Conservation (phyloP, 306 rosid genomes). For the Lithocarpus polystachyus region DNA sequence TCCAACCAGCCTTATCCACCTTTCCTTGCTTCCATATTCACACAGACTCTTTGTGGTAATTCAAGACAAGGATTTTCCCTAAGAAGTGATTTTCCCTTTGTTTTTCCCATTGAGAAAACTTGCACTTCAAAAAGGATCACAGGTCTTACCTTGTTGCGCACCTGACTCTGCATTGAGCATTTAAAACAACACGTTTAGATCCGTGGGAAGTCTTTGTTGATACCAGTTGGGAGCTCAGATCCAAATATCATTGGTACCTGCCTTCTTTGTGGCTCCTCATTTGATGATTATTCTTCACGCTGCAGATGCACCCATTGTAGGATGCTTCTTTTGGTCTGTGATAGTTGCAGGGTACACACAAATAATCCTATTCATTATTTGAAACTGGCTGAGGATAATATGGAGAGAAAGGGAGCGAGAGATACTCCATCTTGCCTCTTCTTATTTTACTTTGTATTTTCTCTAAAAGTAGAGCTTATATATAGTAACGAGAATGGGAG, state of each 20-base stretch:
- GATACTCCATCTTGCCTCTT: no score
- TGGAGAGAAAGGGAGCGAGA: no score
- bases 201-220: background rate
- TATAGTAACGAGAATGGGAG: no score
- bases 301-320: conserved; percentile 74
- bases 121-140: background rate
- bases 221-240: conserved; percentile 86
- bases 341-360: conserved; percentile 67
- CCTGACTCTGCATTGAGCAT: no score
- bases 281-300: conserved; percentile 87
- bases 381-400: background rate
- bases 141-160: no score
- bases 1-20: no score
- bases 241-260: conserved; percentile 58
- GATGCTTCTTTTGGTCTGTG: conserved; percentile 84
- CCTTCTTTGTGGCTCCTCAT: conserved; percentile 60
- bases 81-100: background rate
- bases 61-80: no score
- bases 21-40: no score
- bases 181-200: no score
- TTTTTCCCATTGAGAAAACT: background rate
- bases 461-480: no score
- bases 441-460: no score
- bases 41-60: no score
- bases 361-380: conserved; percentile 1